phyloP scores from a whole-genome alignment of 768 basidiomycete species.

The Mycena vulgaris region DNA sequence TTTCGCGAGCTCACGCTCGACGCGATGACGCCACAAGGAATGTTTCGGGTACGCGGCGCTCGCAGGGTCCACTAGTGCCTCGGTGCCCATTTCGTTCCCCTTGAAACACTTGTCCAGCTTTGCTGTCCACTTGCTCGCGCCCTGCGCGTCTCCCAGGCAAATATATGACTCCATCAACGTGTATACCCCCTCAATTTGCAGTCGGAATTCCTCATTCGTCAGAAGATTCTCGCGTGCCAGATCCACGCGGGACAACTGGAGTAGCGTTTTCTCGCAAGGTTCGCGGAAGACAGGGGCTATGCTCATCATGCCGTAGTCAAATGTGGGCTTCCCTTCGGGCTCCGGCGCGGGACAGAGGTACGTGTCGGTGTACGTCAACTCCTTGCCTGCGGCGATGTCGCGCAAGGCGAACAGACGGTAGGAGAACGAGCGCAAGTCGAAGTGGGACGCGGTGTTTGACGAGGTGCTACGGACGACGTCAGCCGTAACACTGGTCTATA shows the following conservation, averaged over 20 bases:
- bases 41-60: constrained; percentile 7
- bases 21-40: constrained; percentile 15
- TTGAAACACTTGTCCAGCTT: constrained; percentile 34
- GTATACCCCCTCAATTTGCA: background rate
- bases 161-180: constrained; percentile 22
- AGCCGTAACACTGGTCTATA: background rate
- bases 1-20: constrained; percentile 2
- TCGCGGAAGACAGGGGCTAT: constrained; percentile 31
- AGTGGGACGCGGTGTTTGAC: constrained; percentile 43
- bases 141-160: constrained; percentile 21
- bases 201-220: background rate
- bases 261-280: background rate
- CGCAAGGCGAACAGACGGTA: constrained; percentile 46
- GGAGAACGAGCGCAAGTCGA: constrained; percentile 47
- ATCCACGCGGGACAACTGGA: constrained; percentile 43
- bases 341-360: constrained; percentile 31
- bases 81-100: background rate
- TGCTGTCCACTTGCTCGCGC: constrained; percentile 28
- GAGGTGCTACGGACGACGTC: constrained; percentile 11
- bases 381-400: constrained; percentile 50
- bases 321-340: background rate
- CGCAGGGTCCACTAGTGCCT: constrained; percentile 8
- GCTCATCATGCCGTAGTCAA: constrained; percentile 40
- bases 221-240: constrained; percentile 40
- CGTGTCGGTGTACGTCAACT: constrained; percentile 51